A percentile compares a stretch with the other conserved stretches of the same genome.
Evolutionary conservation across 768 basidiomycete genomes (phyloP).

Genomic region (Leccinum subtestaceum): DNA sequence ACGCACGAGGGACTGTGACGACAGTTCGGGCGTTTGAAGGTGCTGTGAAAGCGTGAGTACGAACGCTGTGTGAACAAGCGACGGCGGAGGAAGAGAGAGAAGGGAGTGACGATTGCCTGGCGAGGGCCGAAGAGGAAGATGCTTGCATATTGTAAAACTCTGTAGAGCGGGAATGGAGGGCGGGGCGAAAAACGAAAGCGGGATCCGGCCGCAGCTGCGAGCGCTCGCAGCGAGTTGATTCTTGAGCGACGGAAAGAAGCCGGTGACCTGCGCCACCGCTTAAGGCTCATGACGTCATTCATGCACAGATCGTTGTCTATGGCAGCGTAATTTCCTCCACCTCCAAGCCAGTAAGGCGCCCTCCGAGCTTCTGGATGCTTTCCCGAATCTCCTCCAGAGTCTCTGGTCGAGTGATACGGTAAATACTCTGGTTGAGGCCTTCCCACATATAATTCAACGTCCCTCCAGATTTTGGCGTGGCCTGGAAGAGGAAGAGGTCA

Average conservation of each 20-base stretch:
- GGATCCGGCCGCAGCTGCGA: no score
- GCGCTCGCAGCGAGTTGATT: no score
- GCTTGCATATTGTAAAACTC: constrained; percentile 13
- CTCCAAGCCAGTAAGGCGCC: no score
- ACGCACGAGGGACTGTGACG: constrained; percentile 69
- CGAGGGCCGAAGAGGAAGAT: constrained; percentile 10
- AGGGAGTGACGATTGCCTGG: constrained; percentile 20
- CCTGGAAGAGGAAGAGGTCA: constrained; percentile 4
- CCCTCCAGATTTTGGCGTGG: not conserved
- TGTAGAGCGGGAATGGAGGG: no score
- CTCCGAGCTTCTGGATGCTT: not conserved
- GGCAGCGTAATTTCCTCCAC: no score
- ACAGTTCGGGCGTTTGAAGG: constrained; percentile 52
- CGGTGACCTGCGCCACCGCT: no score
- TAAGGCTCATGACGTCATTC: no score
- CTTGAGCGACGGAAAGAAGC: no score
- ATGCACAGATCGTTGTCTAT: no score
- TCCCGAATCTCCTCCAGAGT: not conserved
- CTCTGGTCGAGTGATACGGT: not conserved
- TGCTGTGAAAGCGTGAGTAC: constrained; percentile 19
- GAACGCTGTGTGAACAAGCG: constrained; percentile 29
- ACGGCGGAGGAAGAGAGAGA: constrained; percentile 28
- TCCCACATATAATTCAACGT: not conserved
- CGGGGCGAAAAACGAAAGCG: no score
- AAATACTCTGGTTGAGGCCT: not conserved